Evolutionary conservation across 129 eudicot genomes (phyloP).

Genomic region (Ambrosia trifida): DNA sequence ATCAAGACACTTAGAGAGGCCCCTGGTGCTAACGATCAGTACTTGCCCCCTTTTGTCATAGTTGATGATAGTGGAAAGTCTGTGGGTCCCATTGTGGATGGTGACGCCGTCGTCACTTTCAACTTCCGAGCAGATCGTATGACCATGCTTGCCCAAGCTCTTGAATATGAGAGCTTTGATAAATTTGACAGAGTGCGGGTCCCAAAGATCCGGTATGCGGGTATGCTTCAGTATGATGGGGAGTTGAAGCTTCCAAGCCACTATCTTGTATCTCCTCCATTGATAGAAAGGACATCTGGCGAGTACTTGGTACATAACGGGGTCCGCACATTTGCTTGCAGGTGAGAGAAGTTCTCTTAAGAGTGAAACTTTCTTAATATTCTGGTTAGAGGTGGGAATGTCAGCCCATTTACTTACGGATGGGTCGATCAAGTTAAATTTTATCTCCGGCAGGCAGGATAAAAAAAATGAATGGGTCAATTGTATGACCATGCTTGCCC

Average conservation of each 20-base stretch:
- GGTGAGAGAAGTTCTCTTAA: conserved; percentile 45
- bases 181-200: conserved; percentile 84
- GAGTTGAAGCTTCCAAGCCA: conserved; percentile 85
- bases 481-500: not conserved
- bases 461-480: not conserved
- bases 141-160: conserved; percentile 95
- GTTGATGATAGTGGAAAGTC: conserved; percentile 76
- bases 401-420: not conserved
- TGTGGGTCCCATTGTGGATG: conserved; percentile 87
- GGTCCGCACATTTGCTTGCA: conserved; percentile 90
- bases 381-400: not conserved
- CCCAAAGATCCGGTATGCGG: conserved; percentile 90
- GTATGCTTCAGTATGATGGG: conserved; percentile 98
- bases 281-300: conserved; percentile 91
- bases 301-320: conserved; percentile 82
- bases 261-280: conserved; percentile 93
- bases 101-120: conserved; percentile 95
- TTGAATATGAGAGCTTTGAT: conserved; percentile 78
- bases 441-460: not conserved
- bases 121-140: conserved; percentile 95
- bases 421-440: not conserved
- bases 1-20: conserved; percentile 65
- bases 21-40: conserved; percentile 73
- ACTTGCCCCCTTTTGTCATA: conserved; percentile 82
- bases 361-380: not conserved